Evolutionary conservation across 371 early-diverging fungal genomes (phyloP).

Genomic region (Mucor saturninus): DNA sequence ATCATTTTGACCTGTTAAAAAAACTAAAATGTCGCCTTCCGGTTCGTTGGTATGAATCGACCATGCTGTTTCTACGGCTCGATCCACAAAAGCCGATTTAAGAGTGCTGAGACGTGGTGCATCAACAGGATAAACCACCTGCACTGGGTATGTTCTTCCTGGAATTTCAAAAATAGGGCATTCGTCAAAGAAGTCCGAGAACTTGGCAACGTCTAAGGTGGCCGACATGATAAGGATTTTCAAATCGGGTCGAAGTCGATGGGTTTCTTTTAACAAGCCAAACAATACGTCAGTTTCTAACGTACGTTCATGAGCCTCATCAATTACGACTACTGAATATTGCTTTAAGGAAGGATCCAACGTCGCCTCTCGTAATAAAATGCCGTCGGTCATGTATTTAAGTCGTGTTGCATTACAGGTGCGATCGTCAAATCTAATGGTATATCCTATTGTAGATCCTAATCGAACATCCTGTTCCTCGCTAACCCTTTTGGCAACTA

Average conservation of each 20-base stretch:
- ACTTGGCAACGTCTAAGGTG: slow-evolving; percentile 76
- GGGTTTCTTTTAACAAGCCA: slow-evolving; percentile 77
- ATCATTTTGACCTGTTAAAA: slow-evolving; percentile 92
- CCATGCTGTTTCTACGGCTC: slow-evolving; percentile 78
- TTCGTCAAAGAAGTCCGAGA: slow-evolving; percentile 73
- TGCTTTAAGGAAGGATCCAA: slow-evolving; percentile 62
- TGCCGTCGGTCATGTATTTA: slow-evolving; percentile 93
- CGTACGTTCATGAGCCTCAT: slow-evolving; percentile 97
- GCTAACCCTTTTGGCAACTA: slow-evolving; percentile 84
- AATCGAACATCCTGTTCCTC: slow-evolving; percentile 69
- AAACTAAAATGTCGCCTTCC: slow-evolving; percentile 84
- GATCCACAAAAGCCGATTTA: slow-evolving; percentile 71
- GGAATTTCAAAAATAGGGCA: slow-evolving; percentile 87
- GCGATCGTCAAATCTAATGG: slow-evolving; percentile 83
- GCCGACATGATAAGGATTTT: slow-evolving; percentile 87
- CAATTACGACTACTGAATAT: slow-evolving; percentile 83
- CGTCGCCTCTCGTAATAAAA: slow-evolving; percentile 80
- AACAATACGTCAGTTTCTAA: slow-evolving; percentile 94
- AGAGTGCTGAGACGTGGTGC: slow-evolving; percentile 58
- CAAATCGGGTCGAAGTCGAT: slow-evolving; percentile 56
- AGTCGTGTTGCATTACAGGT: slow-evolving; percentile 69
- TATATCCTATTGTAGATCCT: slow-evolving; percentile 80
- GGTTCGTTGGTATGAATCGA: slow-evolving; percentile 77
- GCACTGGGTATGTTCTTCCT: slow-evolving; percentile 81
- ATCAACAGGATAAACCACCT: slow-evolving; percentile 64